Conservation (phyloP, 2,329 filamentous ascomycete genomes). For the Penicillium fuscoglaucum region DNA sequence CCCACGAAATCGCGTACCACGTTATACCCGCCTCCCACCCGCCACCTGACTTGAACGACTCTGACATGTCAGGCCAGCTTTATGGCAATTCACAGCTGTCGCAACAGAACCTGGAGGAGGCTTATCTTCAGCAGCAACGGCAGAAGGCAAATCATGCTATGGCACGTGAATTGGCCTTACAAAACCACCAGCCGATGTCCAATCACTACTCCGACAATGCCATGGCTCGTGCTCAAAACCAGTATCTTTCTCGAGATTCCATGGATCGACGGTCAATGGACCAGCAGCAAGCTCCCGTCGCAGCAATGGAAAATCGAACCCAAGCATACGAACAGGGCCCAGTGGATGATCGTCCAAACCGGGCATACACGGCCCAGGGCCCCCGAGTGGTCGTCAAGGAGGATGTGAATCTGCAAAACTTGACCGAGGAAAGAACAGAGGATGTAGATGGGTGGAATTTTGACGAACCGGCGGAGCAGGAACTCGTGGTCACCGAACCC, state of each 20-base stretch:
- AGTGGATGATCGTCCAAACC: slow-evolving; percentile 58
- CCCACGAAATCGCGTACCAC: slow-evolving; percentile 68
- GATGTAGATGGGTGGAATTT: slow-evolving; percentile 89
- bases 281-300: slow-evolving; percentile 51
- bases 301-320: slow-evolving; percentile 55
- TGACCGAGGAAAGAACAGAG: slow-evolving; percentile 45
- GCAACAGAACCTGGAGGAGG: slow-evolving; percentile 59
- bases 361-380: slow-evolving; percentile 60
- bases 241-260: slow-evolving; percentile 45
- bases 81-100: slow-evolving; percentile 54
- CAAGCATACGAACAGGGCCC: slow-evolving; percentile 44
- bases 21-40: slow-evolving; percentile 65
- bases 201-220: slow-evolving; percentile 48
- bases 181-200: slow-evolving; percentile 62
- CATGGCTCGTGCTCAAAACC: slow-evolving; percentile 44
- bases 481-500: slow-evolving; percentile 38
- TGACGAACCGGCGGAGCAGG: slow-evolving; percentile 67
- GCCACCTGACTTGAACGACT: slow-evolving; percentile 52
- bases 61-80: slow-evolving; percentile 45
- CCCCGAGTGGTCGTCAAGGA: slow-evolving; percentile 51
- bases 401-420: slow-evolving; percentile 48
- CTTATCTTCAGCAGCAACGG: slow-evolving; percentile 58
- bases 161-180: slow-evolving; percentile 55
- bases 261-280: slow-evolving; percentile 44
- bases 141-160: slow-evolving; percentile 49